Base-by-base conservation (phyloP, 2,329 filamentous ascomycete genomes). In the Diaporthe citri region DNA sequence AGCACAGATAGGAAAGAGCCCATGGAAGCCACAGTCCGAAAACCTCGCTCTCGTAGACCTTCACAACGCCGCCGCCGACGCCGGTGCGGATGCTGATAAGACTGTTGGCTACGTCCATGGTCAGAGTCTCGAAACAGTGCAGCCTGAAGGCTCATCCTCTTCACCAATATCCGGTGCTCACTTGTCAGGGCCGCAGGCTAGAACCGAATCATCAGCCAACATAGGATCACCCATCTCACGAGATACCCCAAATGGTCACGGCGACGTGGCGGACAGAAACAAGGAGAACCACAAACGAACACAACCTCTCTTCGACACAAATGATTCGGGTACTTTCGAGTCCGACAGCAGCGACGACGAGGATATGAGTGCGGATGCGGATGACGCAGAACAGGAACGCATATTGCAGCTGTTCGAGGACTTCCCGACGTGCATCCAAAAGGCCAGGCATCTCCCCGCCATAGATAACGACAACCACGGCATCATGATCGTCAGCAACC, bases 381-480 rank as follows among this genome's bases (percentile, higher is more conserved):
- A 22, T 7, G 64, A 72, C 0, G 59, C 59, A 55, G 59, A 64
- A 36, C 17, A 43, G 13, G 69, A 72, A 9, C 4, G 62, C 4
- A 59, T 73, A 41, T 28, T 9, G 2, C 34, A 46, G 20, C 22
- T 73, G 4, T 75, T 76, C 41, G 34, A 60, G 34, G 48, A 73
- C 48, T 72, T 76, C 43, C 75, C 73, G 20, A 66, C 48, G n/a
- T 60, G 62, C 62, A 64, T 76, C 55, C 43, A 39, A 39, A 70
- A 56, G 34, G 41, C 51, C 36, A 20, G 57, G 17, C 62, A 39
- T 17, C 17, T 72, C 2, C 13, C 41, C 28, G 46, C 59, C 22
- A 36, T 73, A 8, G 25, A 55, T 4, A 66, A 62, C n/a, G 39
- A 28, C 7, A 31, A 60, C 2, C 69, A 75, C 25, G 62, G 72